Evolutionary conservation across 1,139 yeast species (phyloP), one percentile per base, ranked within the genome.

Genomic region (Saccharomyces hybrid): DNA sequence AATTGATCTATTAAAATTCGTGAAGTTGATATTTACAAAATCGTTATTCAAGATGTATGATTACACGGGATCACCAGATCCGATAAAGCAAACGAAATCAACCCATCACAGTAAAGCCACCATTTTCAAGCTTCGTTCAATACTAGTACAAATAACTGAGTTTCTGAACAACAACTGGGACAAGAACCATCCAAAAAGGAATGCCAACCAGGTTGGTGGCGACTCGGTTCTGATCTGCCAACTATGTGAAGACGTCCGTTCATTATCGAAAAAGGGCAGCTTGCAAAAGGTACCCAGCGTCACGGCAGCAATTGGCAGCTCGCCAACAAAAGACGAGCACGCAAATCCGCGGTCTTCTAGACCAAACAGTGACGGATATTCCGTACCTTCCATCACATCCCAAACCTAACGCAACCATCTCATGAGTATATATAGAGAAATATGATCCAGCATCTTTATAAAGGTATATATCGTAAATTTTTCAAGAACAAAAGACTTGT

Each of bases 211-310:
- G 52, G 71, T 68, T 14, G 72, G 71, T 2, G 60, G 61, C 20
- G 69, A 67, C 54, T 69, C 72, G 1, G 64, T 69, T 13, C 53
- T 69, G 41, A 66, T 68, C 14, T 64, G 61, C 23, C 71, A 69
- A 50, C 51, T 69, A 27, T 66, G 71, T 47, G 57, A 61, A 13
- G 72, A 69, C 52, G 64, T 69, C 4, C 44, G 44, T 38, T 38
- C 44, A 16, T 38, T 38, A 38, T 38, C 44, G 6, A 38, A 38
- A 16, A 38, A 11, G 25, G 44, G 44, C 11, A 9, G 44, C 25
- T 8, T 38, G 13, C 44, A 38, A 38, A 38, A 38, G 5, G 44
- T 38, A 9, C 11, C 44, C 4, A 38, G 44, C 13, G 44, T 38
- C 44, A 38, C 44, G 2, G 44, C 44, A 38, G 44, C 44, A 38